A percentile compares a stretch with the other conserved stretches of the same genome.
phyloP scores from a whole-genome alignment of 1,284 basidiomycete genomes.

The Ceratobasidium sp. region DNA sequence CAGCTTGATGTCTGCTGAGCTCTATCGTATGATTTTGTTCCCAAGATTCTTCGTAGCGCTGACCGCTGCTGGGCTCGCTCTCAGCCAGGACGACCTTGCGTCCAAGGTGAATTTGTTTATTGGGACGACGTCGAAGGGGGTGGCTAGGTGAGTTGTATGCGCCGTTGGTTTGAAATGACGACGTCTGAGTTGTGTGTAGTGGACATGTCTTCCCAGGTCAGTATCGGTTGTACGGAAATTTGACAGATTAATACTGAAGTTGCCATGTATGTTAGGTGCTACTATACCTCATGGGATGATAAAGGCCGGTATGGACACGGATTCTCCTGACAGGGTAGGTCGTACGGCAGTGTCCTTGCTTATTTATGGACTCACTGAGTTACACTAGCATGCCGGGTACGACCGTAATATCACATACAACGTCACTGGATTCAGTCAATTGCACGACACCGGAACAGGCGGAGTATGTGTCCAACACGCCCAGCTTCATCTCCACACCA shows the following conservation, averaged over 20 bases:
- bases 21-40: neutral
- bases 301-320: conserved; percentile 47
- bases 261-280: conserved; percentile 29
- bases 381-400: conserved; percentile 51
- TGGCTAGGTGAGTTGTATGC: conserved; percentile 22
- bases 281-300: conserved; percentile 50
- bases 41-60: conserved; percentile 2
- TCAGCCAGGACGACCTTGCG: conserved; percentile 36
- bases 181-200: conserved; percentile 32
- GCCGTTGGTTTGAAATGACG: neutral
- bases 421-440: conserved; percentile 51
- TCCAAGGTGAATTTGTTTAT: conserved; percentile 49
- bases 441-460: conserved; percentile 52
- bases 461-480: conserved; percentile 44
- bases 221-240: conserved; percentile 11
- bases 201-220: conserved; percentile 51
- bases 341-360: neutral
- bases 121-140: conserved; percentile 47
- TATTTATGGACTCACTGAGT: neutral
- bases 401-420: conserved; percentile 50
- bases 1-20: neutral
- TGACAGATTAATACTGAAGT: conserved; percentile 5
- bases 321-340: conserved; percentile 37
- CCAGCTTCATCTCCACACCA: neutral
- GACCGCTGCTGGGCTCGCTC: neutral